These are phyloP conservation scores for Ophiocordyceps camponoti-rufipedis DNA, from an alignment of 2,329 filamentous ascomycete species.

Conservation along the genomic window DNA sequence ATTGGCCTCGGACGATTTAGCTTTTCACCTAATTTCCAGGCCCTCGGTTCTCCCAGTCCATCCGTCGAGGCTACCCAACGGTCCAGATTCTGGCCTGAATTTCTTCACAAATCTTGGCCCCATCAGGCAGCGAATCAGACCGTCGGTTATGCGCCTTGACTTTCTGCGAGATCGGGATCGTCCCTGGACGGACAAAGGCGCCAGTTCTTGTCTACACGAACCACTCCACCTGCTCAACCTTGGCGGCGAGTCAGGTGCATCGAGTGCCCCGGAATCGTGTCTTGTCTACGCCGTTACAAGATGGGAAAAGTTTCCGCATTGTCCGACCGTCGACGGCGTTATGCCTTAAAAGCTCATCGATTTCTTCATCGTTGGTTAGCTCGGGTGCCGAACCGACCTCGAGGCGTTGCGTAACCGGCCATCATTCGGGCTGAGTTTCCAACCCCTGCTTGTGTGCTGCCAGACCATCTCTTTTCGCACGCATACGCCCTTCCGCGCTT, in stretches of 20 bases:
- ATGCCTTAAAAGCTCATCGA: not conserved
- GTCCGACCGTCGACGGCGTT: not conserved
- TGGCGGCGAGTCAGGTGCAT: not conserved
- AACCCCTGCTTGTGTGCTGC: not conserved
- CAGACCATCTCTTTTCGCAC: not conserved
- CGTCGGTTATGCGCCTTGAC: not conserved
- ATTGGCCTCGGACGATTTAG: not conserved
- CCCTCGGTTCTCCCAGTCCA: not conserved
- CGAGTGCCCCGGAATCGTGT: too few relatives aligned
- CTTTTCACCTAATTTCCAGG: not conserved
- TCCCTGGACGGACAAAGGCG: not conserved
- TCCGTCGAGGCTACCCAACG: too few relatives aligned
- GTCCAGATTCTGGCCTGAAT: too few relatives aligned
- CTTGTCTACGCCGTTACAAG: not conserved
- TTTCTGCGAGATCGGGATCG: slow-evolving; percentile 1
- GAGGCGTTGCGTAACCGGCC: not conserved
- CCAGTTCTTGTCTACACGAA: not conserved
- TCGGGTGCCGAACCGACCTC: too few relatives aligned
- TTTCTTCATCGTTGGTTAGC: too few relatives aligned
- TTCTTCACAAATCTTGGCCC: not conserved
- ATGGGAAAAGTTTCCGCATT: not conserved
- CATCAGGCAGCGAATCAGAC: not conserved
- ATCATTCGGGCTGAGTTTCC: not conserved
- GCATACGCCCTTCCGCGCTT: not conserved
- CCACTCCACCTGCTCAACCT: not conserved